Evolutionary conservation across 2,329 filamentous ascomycete species (phyloP), one percentile per base, ranked within the genome.

Genomic region (Drechslera avenae): DNA sequence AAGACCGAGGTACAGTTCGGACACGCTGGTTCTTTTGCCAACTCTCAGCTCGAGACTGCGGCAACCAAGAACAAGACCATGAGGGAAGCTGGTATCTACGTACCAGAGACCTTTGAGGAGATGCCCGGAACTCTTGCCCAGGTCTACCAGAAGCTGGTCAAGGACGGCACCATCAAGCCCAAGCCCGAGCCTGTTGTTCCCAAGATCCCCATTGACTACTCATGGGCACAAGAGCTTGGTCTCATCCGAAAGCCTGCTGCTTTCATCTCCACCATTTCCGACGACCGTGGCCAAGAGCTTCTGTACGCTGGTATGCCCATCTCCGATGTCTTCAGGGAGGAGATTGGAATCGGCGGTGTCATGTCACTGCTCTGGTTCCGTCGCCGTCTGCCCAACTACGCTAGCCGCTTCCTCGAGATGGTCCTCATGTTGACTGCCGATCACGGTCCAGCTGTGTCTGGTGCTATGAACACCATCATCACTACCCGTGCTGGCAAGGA

Each of bases 391-490:
- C 94, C 94, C 59, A 82, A 88, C 73, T 97, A 97, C 76, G 94
- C 94, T 72, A 95, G 91, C 84, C 96, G 96, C 81, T 99, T 99
- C 85, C 81, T 99, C 67, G 94, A 99, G 84, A 99, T 99, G 94
- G 94, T 99, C 63, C 93, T 99, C 77, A 99, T 99, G 94, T 86
- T 99, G 73, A 99, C 94, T 73, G 94, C 94, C 69, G 94, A 99
- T 75, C 94, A 99, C 86, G 94, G 94, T 79, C 94, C 94, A 46
- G 94, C 94, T 68, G 94, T 99, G 68, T 99, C 94, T 68, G 94
- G 94, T 85, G 94, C 94, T 77, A 99, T 99, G 94, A 99, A 99
- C 88, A 99, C 94, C 76, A 99, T 99, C 77, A 97, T 99, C 76
- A 99, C 94, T 59, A 99, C 94, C 54, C 90, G 94, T 89, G 94